Evolutionary conservation across 2,329 filamentous ascomycete genomes (phyloP).

Genomic region (Ceratocystis cubensis): DNA sequence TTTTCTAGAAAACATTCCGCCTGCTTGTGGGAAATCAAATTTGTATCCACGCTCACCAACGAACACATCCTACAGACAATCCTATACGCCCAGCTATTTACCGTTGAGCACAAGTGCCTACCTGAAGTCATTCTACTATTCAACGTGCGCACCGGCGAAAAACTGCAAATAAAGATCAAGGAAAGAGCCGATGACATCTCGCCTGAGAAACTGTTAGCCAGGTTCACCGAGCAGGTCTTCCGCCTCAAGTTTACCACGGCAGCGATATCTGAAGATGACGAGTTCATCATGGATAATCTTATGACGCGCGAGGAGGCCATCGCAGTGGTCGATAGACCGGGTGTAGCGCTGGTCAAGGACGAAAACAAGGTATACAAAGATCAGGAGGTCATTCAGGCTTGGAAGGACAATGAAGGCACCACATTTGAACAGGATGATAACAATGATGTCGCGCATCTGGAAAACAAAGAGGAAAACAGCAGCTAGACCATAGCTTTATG

Average conservation of each 20-base stretch:
- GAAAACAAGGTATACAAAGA: background rate
- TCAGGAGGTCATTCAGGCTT: background rate
- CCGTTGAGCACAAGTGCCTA: constrained; percentile 19
- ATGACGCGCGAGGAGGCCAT: constrained; percentile 8
- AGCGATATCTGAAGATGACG: constrained; percentile 13
- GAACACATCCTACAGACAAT: constrained; percentile 26
- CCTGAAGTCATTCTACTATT: constrained; percentile 23
- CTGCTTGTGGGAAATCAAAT: constrained; percentile 27
- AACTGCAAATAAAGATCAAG: constrained; percentile 22
- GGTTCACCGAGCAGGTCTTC: constrained; percentile 23
- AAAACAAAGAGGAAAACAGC: background rate
- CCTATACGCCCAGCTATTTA: constrained; percentile 25
- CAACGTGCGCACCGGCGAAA: constrained; percentile 26
- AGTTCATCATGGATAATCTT: constrained; percentile 20
- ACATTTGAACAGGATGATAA: background rate
- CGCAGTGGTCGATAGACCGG: background rate
- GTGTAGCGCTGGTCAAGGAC: background rate
- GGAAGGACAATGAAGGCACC: background rate
- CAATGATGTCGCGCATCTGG: background rate
- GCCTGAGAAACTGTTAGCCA: background rate
- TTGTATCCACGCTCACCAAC: constrained; percentile 24
- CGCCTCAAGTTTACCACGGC: constrained; percentile 22
- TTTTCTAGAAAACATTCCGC: background rate
- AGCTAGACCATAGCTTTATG: background rate
- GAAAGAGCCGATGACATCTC: background rate